Evolutionary conservation across 305 asterid genomes (phyloP), one percentile per base, ranked within the genome.

Genomic region (Fraxinus angustifolia): DNA sequence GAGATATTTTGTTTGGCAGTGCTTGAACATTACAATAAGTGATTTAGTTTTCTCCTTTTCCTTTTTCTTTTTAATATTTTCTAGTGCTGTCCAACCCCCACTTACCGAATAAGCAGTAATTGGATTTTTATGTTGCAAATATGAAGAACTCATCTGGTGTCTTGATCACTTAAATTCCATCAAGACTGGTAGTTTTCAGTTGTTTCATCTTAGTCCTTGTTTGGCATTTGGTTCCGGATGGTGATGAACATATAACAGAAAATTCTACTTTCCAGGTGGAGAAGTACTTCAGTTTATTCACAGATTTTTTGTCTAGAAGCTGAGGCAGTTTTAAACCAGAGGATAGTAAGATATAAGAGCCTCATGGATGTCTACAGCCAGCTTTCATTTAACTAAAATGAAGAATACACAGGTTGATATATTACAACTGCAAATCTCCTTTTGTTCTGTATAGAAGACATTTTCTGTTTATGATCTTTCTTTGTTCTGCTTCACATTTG

Each of bases 301-400:
- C 30, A 30, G 72, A 50, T 17, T 71, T 21, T 67, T 83, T 73
- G 19, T 79, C 70, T 77, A 19, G 65, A 78, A 78, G 85, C 80
- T 2, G 84, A 77, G 62, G 73, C 70, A 53, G 33, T 75, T 30
- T 73, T 71, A 62, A 82, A 71, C 81, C 75, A 4, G 76, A 78
- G 76, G 80, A 78, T 38, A 50, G 36, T 45, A 58, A 36, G 35
- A 60, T n/a, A 62, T 68, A 56, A 17, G 76, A 86, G 86, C 86
- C 85, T 89, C 80, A 86, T 88, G 92, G 89, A 87, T 85, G 83
- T 85, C 33, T 80, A 58, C 72, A 56, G 40, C 78, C 88, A 81
- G 79, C 84, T 79, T 70, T 82, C 80, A 21, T 76, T 78, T 82
- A 84, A 87, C 88, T 90, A 89, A 86, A 81, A 92, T 92, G 96